These are phyloP conservation scores for Nakaseomyces bracarensis DNA, from an alignment of 1,139 yeast genomes.

Conservation along the genomic window DNA sequence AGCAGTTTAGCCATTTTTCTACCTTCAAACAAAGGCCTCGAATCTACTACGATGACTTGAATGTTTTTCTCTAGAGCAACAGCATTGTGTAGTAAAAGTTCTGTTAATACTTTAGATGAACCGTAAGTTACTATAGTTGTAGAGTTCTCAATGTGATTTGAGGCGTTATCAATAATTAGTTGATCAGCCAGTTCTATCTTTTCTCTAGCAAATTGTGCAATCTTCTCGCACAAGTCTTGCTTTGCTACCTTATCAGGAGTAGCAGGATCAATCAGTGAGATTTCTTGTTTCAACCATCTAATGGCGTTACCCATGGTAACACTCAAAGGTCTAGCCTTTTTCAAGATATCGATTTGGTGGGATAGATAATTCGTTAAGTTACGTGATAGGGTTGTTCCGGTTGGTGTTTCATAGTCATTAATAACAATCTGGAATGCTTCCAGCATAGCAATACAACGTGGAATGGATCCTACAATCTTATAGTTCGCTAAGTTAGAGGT, in stretches of 20 bases:
- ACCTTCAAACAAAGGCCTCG: constrained; percentile 95
- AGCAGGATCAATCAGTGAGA: constrained; percentile 49
- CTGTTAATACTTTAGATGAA: constrained; percentile 73
- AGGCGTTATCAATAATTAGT: constrained; percentile 75
- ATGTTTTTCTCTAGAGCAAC: constrained; percentile 58
- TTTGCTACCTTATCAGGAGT: constrained; percentile 69
- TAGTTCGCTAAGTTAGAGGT: constrained; percentile 78
- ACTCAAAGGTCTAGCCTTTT: constrained; percentile 84
- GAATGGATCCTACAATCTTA: constrained; percentile 81
- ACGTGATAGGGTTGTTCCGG: constrained; percentile 76
- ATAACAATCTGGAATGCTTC: constrained; percentile 78
- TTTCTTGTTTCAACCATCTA: constrained; percentile 93
- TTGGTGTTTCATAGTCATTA: constrained; percentile 74
- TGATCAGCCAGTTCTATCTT: constrained; percentile 77
- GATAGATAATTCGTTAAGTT: constrained; percentile 82
- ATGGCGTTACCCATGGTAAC: constrained; percentile 97
- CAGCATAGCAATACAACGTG: constrained; percentile 79
- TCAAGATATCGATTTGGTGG: constrained; percentile 90
- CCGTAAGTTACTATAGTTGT: constrained; percentile 84
- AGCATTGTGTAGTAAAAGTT: constrained; percentile 63
- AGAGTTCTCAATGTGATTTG: constrained; percentile 65
- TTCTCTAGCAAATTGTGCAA: constrained; percentile 76
- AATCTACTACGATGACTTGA: constrained; percentile 80
- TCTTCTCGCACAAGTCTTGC: constrained; percentile 51
- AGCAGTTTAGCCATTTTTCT: constrained; percentile 60